These are phyloP conservation scores for Phytopythium mirpurense DNA, from an alignment of 352 stramenopile genomes.

Conservation along the genomic window DNA sequence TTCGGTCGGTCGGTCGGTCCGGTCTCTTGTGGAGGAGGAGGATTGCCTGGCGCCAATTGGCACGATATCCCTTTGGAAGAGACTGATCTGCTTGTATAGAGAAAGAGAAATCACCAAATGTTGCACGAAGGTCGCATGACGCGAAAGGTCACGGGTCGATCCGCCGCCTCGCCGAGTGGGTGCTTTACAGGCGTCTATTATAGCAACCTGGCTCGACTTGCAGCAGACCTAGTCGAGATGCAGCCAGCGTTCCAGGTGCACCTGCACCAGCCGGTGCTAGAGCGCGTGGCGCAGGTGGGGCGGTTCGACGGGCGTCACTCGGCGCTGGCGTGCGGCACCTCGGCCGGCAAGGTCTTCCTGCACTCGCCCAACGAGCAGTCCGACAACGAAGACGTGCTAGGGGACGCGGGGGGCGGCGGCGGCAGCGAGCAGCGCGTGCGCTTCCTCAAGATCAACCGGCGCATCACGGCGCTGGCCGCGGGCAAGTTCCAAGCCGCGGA, in stretches of 20 bases:
- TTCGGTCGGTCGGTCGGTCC: no score
- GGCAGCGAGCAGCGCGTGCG: slow-evolving; percentile 48
- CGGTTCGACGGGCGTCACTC: slow-evolving; percentile 81
- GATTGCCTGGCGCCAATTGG: no score
- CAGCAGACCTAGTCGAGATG: slow-evolving; percentile 21
- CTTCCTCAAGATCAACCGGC: slow-evolving; percentile 92
- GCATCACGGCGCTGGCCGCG: slow-evolving; percentile 73
- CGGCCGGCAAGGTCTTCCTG: slow-evolving; percentile 88
- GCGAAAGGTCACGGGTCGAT: slow-evolving; percentile 3
- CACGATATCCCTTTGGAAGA: background rate
- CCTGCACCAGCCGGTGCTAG: slow-evolving; percentile 71
- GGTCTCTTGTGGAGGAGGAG: no score
- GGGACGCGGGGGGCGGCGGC: slow-evolving; percentile 4
- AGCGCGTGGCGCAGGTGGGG: slow-evolving; percentile 66
- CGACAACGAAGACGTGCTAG: slow-evolving; percentile 22
- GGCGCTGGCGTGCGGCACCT: slow-evolving; percentile 79
- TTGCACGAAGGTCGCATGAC: slow-evolving; percentile 2
- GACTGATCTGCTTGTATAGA: background rate
- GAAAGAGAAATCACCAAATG: background rate
- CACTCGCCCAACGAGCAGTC: slow-evolving; percentile 83
- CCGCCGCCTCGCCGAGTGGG: no score
- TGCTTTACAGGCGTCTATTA: no score
- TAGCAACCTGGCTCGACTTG: no score
- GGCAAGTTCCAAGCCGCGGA: slow-evolving; percentile 64
- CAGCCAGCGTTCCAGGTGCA: slow-evolving; percentile 79